Evolutionary conservation across 352 stramenopile species (phyloP).

Genomic region (Pythium chondricola): DNA sequence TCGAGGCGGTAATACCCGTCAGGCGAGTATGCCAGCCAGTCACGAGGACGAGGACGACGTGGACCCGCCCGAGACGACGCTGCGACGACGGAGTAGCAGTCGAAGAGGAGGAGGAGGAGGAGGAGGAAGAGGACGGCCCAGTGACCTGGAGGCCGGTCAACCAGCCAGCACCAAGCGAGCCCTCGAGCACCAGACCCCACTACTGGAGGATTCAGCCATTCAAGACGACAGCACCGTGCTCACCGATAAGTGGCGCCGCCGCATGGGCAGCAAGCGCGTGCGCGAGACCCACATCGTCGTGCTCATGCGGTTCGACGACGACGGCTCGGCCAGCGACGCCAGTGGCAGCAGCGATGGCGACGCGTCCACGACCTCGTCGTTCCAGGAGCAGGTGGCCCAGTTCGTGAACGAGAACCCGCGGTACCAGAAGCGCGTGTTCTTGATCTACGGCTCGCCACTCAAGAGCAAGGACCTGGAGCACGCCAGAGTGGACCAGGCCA

Average conservation of each 20-base stretch:
- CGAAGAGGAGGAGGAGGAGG: no score
- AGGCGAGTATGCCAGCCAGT: not conserved
- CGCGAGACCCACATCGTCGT: constrained; percentile 77
- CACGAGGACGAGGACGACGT: constrained; percentile 10
- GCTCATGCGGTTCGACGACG: constrained; percentile 67
- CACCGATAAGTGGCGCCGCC: constrained; percentile 46
- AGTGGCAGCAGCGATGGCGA: constrained; percentile 1
- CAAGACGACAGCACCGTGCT: constrained; percentile 6
- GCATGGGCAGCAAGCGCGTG: constrained; percentile 34
- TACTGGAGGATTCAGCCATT: not conserved
- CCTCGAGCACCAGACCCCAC: not conserved
- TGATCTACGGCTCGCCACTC: constrained; percentile 70
- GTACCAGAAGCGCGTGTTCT: constrained; percentile 75
- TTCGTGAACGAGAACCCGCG: constrained; percentile 64
- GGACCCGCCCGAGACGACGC: not conserved
- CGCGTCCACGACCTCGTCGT: constrained; percentile 19
- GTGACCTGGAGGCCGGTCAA: not conserved
- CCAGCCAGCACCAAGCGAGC: not conserved
- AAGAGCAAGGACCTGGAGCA: constrained; percentile 42
- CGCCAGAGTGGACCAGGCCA: constrained; percentile 54
- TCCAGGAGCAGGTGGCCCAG: constrained; percentile 56
- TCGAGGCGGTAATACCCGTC: constrained; percentile 6
- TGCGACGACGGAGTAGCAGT: no score
- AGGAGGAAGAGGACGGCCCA: not conserved
- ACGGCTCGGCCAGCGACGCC: constrained; percentile 11